Conservation (phyloP, 139 green algal genomes). For the Zygnema cylindricum region DNA sequence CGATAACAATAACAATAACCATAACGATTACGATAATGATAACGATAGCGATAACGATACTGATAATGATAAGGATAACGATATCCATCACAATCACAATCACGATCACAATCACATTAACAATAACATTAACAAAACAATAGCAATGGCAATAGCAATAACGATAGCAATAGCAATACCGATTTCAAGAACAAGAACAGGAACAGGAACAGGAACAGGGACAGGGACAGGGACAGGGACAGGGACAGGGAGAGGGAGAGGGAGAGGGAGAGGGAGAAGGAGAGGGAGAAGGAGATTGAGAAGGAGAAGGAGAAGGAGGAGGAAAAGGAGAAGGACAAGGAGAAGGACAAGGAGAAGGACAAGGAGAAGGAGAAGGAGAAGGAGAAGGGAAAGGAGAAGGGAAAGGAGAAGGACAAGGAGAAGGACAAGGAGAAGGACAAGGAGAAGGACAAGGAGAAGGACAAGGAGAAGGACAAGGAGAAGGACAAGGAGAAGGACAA, state of each 20-base stretch:
- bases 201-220: neutral
- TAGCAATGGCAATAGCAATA: too few species aligned
- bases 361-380: constrained; percentile 1
- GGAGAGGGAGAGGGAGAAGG: neutral
- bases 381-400: neutral
- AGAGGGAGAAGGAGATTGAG: neutral
- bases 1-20: too few species aligned
- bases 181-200: too few species aligned
- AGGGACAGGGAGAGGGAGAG: neutral
- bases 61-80: too few species aligned
- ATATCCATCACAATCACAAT: too few species aligned
- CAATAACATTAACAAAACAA: too few species aligned
- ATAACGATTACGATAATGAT: too few species aligned
- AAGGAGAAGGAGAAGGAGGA: neutral
- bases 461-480: neutral
- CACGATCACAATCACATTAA: too few species aligned
- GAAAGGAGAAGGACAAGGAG: neutral
- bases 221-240: neutral
- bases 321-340: neutral
- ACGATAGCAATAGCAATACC: too few species aligned
- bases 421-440: neutral
- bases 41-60: too few species aligned
- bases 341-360: neutral
- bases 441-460: neutral
- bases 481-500: neutral